Base-by-base conservation (phyloP, 768 basidiomycete genomes). In the Macrolepiota fuliginosa region DNA sequence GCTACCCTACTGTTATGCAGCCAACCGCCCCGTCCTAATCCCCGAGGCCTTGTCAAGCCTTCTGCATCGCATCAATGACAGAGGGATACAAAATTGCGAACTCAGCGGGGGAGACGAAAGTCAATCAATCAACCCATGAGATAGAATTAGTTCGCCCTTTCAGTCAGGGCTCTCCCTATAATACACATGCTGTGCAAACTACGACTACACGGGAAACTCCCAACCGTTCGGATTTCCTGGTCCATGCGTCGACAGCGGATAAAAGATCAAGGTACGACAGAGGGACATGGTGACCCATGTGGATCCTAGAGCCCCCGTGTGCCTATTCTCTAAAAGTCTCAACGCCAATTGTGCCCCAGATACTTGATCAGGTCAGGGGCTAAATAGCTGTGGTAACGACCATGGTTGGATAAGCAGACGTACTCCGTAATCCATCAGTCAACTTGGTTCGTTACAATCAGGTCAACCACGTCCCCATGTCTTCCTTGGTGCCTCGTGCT, bases 51-150 rank as follows among this genome's bases (percentile, higher is more conserved):
- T 17, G 47, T 27, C 47, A 4, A 27, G 29, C 32, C 52, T 54
- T 45, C 51, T 46, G 12, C 27, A 40, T 46, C 29, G 58, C 51
- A 53, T 54, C 17, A 36, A 45, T 46, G 52, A 61, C 59, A 32
- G 52, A 35, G 52, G 46, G 35, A 37, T 5, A 2, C n/a, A 22
- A 45, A 17, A 19, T 46, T 61, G 59, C 59, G 59, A 61, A 61
- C 59, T 61, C 54, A 61, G 25, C 59, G 59, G 59, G 59, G 59
- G 59, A 54, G 40, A 36, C 52, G 27, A 61, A 47, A 61, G 59
- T 45, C 51, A 54, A 61, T 61, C 59, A 52, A 61, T 61, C 59
- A 53, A 60, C 53, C 58, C 35, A 53, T 35, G 52, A 54, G 40
- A 45, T 45, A 54, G 29, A 54, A 42, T 42, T 19, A 42, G 19